Base-by-base conservation (phyloP, 352 stramenopile genomes). In the Phytophthora cryptogea region DNA sequence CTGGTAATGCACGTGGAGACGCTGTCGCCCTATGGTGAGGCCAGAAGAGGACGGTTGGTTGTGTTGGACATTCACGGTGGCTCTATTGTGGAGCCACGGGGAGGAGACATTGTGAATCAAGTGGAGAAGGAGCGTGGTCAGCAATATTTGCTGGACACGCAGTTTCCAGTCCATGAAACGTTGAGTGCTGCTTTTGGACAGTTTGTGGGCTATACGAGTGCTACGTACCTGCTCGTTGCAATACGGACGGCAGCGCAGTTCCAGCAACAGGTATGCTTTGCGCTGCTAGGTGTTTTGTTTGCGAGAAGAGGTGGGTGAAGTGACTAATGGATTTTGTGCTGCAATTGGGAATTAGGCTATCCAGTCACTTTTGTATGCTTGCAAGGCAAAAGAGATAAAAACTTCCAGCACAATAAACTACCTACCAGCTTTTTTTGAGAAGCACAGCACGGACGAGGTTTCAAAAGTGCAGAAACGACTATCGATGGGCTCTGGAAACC, bases 371-470 rank as follows among this genome's bases (percentile, higher is more conserved):
- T 49, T 94, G 65, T 94, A 90, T 51, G 84, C 80, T 2, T 92
- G 80, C 69, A 90, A 89, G 39, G 80, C 83, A 10, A 92, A 90
- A 52, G 82, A 92, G 16, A 88, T 94, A 37, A 78, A 72, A 40
- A 81, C 58, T 23, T 50, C 30, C 28, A 64, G 57, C 40, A 37
- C 43, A 23, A 56, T 78, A 42, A 59, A 74, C n/a, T 78, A 70
- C 69, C 42, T 72, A 58, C 54, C 68, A 1, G 32, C n/a, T 8
- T 80, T 78, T 56, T 59, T 65, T 3, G 55, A 60, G 9, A 57
- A 30, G 43, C 20, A 53, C 41, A 35, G 31, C 6, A 31, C 41
- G 2, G 32, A 42, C 31, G 30, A 60, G 5, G 37, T 47, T 3
- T 7, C 40, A 16, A 30, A 69, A 36, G 26, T 20, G 23, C 35